Evolutionary conservation across 495 filamentous ascomycete genomes (phyloP), one percentile per base, ranked within the genome.

Genomic region (Glarea lozoyensis): DNA sequence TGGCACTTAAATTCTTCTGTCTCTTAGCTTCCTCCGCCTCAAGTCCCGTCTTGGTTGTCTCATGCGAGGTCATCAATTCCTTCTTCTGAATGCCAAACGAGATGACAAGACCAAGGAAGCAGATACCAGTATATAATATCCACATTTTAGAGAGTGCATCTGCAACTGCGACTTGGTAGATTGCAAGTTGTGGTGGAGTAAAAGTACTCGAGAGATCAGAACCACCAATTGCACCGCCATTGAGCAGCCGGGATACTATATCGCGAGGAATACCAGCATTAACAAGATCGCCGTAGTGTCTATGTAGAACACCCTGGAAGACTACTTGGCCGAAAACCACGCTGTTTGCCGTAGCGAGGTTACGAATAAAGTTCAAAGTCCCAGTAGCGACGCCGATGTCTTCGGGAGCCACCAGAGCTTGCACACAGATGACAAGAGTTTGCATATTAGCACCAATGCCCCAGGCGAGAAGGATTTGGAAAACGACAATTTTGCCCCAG

Each of bases 381-480:
- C 78, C 67, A 0, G 79, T 82, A 2, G 79, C 82, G 2, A 72
- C 75, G 0, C 77, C 83, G 1, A 75, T 75, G 23, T 86, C 78
- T 4, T 62, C 57, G 15, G 75, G 71, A 0, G 66, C 58, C 29
- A 81, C 70, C 25, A 70, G 70, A n/a, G 74, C 72, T 46, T 90
- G 85, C 2, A 93, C 63, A 0, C 87, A 83, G 34, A 93, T 82
- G 27, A 89, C 70, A 1, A 86, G 86, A 0, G 81, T 64, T 52
- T 86, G 78, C 54, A 86, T 83, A 44, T 77, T 68, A 3, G 77
- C 74, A 0, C 79, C 81, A 13, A 74, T 63, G 13, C 82, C 82
- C 19, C 74, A 56, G 19, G 82, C 85, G 6, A 73, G 67, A 23
- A 87, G 53, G 37, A 86, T 64, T 49, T 84, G 79, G 53, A 62